Conservation (phyloP, 768 basidiomycete genomes). For the Kwoniella botswanensis region DNA sequence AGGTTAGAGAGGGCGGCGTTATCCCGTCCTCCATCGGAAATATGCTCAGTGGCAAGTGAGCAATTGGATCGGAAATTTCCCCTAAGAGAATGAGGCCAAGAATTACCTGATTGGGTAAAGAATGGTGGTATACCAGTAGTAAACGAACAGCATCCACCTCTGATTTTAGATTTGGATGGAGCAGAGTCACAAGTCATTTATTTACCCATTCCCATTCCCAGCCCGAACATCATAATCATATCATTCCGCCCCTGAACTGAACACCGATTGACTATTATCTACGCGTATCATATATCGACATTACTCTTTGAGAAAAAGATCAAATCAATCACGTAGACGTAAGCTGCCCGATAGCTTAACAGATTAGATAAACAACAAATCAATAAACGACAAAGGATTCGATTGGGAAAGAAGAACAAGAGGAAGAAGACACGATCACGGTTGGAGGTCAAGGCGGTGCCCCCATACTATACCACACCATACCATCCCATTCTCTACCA, state of each 20-base stretch:
- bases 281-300: constrained; percentile 5
- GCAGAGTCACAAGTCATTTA: too few species aligned
- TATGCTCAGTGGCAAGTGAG: not conserved
- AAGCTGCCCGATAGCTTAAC: not conserved
- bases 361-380: constrained; percentile 3
- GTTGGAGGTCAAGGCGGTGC: constrained; percentile 11
- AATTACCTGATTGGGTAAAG: constrained; percentile 2
- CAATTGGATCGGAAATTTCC: not conserved
- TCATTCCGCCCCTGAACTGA: not conserved
- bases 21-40: not conserved
- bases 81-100: not conserved
- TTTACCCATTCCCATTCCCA: too few species aligned
- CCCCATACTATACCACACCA: not conserved
- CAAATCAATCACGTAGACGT: constrained; percentile 20
- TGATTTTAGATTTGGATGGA: too few species aligned
- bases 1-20: not conserved
- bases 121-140: not conserved
- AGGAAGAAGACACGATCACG: not conserved
- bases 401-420: not conserved
- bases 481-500: too few species aligned
- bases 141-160: not conserved
- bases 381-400: not conserved
- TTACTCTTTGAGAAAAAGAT: constrained; percentile 11
- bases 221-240: not conserved
- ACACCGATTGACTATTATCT: constrained; percentile 1